Conservation (phyloP, 2,329 filamentous ascomycete species). For the Dichotomopilus funicola region DNA sequence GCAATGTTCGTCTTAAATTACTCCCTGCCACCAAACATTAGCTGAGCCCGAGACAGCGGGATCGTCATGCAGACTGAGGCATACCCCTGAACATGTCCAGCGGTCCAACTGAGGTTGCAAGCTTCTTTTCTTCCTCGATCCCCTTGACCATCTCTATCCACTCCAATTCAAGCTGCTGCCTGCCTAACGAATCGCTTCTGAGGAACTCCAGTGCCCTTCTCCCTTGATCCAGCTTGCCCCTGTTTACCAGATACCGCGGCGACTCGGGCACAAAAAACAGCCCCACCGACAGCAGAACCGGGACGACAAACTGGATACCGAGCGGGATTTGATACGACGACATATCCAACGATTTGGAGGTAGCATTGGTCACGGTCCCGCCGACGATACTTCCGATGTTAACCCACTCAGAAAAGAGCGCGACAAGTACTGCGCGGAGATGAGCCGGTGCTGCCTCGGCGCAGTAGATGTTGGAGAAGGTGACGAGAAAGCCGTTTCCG, state of each 20-base stretch:
- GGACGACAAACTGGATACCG: conserved; percentile 39
- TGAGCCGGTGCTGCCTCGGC: conserved; percentile 43
- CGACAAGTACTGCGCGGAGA: conserved; percentile 42
- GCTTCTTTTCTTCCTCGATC: conserved; percentile 6
- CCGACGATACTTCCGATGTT: conserved; percentile 43
- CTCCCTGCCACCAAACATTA: conserved; percentile 28
- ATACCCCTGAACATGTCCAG: conserved; percentile 34
- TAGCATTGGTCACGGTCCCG: conserved; percentile 37
- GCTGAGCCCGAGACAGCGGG: not conserved
- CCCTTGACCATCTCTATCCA: conserved; percentile 18
- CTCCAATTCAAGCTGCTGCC: conserved; percentile 33
- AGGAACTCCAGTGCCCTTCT: conserved; percentile 27
- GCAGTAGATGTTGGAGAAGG: conserved; percentile 42
- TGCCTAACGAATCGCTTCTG: conserved; percentile 26
- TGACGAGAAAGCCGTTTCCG: conserved; percentile 39
- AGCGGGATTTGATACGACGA: conserved; percentile 43
- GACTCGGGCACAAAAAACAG: conserved; percentile 42
- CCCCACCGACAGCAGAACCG: conserved; percentile 38
- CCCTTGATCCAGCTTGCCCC: conserved; percentile 24
- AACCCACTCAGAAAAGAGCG: conserved; percentile 43
- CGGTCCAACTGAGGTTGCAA: conserved; percentile 11
- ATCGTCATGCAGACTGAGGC: not conserved
- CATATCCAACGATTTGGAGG: conserved; percentile 32
- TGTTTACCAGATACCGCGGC: conserved; percentile 38
- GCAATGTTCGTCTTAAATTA: conserved; percentile 42